Percentiles rank a stretch among this genome's conserved stretches.
Evolutionary conservation across 2,329 filamentous ascomycete species (phyloP).

Genomic region (Botrytis fragariae): DNA sequence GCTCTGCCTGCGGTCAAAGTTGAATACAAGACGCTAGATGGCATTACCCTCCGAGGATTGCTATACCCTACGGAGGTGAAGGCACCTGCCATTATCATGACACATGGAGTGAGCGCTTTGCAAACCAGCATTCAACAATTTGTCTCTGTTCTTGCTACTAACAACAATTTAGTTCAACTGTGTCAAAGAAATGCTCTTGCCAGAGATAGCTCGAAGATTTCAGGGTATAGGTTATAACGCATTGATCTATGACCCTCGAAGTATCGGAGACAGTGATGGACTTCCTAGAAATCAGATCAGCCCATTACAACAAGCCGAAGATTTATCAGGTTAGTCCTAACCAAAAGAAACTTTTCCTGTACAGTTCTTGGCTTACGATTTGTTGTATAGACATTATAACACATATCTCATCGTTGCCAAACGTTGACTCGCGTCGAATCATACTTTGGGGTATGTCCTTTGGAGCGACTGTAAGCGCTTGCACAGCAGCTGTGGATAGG

Average conservation of each 20-base stretch:
- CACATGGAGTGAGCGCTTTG: neutral
- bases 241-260: conserved; percentile 40
- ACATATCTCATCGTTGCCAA: neutral
- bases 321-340: conserved; percentile 22
- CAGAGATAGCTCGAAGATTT: conserved; percentile 25
- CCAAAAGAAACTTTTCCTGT: neutral
- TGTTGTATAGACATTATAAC: neutral
- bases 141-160: neutral
- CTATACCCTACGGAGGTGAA: neutral
- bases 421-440: neutral
- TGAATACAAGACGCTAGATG: neutral
- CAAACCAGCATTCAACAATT: neutral
- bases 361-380: neutral
- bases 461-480: conserved; percentile 31
- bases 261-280: conserved; percentile 38
- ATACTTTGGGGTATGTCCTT: neutral
- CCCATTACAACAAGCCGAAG: conserved; percentile 36
- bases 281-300: conserved; percentile 39
- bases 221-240: conserved; percentile 38
- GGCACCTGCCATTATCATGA: neutral
- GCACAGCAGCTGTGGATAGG: conserved; percentile 42
- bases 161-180: conserved; percentile 24
- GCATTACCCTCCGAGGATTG: neutral
- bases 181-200: conserved; percentile 24
- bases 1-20: neutral